These are phyloP conservation scores for Rhinocladiella mackenziei DNA, from an alignment of 2,329 filamentous ascomycete genomes.

Conservation along the genomic window DNA sequence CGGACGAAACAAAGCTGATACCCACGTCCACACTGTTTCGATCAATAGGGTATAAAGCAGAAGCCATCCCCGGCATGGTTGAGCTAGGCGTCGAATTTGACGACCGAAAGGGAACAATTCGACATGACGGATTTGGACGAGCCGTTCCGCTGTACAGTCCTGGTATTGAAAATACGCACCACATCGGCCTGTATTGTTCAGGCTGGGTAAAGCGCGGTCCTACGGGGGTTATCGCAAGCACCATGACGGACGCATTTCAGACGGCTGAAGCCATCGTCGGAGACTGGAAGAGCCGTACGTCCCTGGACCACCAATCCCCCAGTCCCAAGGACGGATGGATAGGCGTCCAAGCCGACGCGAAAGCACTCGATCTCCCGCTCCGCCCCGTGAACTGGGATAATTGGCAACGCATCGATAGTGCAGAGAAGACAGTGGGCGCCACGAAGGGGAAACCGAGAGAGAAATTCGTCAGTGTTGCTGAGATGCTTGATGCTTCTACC, in stretches of 20 bases:
- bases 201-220: constrained; percentile 96
- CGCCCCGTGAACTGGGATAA: constrained; percentile 73
- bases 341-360: constrained; percentile 60
- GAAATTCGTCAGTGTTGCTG: constrained; percentile 55
- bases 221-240: constrained; percentile 91
- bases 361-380: constrained; percentile 47
- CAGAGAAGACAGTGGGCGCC: constrained; percentile 65
- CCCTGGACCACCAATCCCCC: constrained; percentile 13
- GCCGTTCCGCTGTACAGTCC: constrained; percentile 45
- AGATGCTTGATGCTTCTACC: constrained; percentile 49
- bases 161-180: constrained; percentile 32
- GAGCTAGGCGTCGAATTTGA: constrained; percentile 77
- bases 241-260: constrained; percentile 89
- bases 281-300: constrained; percentile 58
- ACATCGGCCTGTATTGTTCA: constrained; percentile 75
- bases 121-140: constrained; percentile 76
- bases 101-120: constrained; percentile 66
- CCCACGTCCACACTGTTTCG: constrained; percentile 74
- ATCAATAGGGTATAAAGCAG: constrained; percentile 90
- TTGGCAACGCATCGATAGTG: constrained; percentile 80
- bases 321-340: constrained; percentile 66
- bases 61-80: constrained; percentile 68
- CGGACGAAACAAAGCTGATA: constrained; percentile 48
- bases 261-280: constrained; percentile 77
- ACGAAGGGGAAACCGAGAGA: constrained; percentile 72